Evolutionary conservation across 371 early-diverging fungal species (phyloP).

Genomic region (Synchytrium microbalum): DNA sequence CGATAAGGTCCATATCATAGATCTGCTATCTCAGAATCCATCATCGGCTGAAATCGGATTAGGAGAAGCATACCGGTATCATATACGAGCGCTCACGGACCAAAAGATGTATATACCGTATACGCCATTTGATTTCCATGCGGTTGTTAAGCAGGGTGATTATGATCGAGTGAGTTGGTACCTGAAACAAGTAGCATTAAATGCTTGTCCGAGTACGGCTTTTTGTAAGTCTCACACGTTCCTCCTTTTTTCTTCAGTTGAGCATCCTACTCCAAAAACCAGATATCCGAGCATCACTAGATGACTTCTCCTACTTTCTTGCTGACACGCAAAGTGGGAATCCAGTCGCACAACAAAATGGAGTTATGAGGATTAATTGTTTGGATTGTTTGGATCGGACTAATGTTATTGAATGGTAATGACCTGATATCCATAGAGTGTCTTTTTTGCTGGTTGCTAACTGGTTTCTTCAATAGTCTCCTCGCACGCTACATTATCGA

Average conservation of each 20-base stretch:
- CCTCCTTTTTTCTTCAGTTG: no score
- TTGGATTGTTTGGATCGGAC: slow-evolving; percentile 95
- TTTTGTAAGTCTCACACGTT: no score
- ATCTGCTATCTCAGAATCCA: slow-evolving; percentile 67
- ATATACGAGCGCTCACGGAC: slow-evolving; percentile 36
- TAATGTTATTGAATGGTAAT: slow-evolving; percentile 50
- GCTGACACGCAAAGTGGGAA: slow-evolving; percentile 45
- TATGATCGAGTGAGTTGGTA: slow-evolving; percentile 57
- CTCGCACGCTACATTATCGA: not conserved
- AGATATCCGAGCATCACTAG: slow-evolving; percentile 35
- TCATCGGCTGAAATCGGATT: slow-evolving; percentile 62
- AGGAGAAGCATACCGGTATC: slow-evolving; percentile 56
- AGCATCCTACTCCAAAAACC: slow-evolving; percentile 36
- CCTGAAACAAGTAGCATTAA: no score
- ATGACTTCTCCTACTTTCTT: slow-evolving; percentile 58
- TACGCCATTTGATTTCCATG: slow-evolving; percentile 78
- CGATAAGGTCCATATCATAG: slow-evolving; percentile 66
- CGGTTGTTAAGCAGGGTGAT: slow-evolving; percentile 65
- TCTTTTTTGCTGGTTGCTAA: no score
- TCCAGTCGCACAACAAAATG: slow-evolving; percentile 59
- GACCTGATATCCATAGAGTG: no score
- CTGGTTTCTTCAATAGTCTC: no score
- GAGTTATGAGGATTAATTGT: slow-evolving; percentile 91
- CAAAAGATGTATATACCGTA: slow-evolving; percentile 23
- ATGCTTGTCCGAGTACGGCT: no score